Evolutionary conservation across 176 grass and related monocot genomes (phyloP), one percentile per base, ranked within the genome.

Genomic region (Phragmites australis): DNA sequence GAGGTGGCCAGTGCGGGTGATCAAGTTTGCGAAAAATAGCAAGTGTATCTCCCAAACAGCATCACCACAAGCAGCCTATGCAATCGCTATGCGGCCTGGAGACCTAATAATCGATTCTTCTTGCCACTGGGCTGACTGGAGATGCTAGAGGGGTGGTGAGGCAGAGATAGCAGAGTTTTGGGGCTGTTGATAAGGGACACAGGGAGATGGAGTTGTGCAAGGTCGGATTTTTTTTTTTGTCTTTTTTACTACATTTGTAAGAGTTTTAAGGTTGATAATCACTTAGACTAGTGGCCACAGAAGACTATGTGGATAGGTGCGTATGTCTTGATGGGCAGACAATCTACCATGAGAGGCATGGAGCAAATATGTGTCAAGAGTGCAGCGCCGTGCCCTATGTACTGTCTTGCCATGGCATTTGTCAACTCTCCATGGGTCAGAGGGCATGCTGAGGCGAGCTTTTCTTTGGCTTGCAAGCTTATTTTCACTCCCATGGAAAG

Each of bases 1-100:
- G 84, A 69, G 87, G 72, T 48, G 77, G 77, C 2, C 29, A 58
- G 49, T 85, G 77, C 8, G 65, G 83, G 3, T 82, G 56, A 81
- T 81, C 54, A 12, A 26, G 26, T 68, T 44, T 68, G 69, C 60
- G 21, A 54, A 69, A 85, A 54, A 42, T 41, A 18, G 4, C 1
- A 18, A 63, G 19, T 34, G 17, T 49, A 46, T 39, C 74, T 54
- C 39, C 44, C 49, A 70, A 67, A n/a, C 16, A 55, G 40, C 48
- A 78, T 78, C 48, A 6, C 32, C n/a, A 30, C 47, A 39, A 39
- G 56, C 57, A 73, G 26, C 26, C 21, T 18, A 30, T 39, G 11
- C 14, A 54, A 27, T 42, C 29, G 16, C 6, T 49, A 41, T 16
- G 21, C 34, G n/a, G 34, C 5, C 34, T 37, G 34, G 34, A n/a